Conservation (phyloP, 768 basidiomycete genomes). For the Astraeus odoratus region DNA sequence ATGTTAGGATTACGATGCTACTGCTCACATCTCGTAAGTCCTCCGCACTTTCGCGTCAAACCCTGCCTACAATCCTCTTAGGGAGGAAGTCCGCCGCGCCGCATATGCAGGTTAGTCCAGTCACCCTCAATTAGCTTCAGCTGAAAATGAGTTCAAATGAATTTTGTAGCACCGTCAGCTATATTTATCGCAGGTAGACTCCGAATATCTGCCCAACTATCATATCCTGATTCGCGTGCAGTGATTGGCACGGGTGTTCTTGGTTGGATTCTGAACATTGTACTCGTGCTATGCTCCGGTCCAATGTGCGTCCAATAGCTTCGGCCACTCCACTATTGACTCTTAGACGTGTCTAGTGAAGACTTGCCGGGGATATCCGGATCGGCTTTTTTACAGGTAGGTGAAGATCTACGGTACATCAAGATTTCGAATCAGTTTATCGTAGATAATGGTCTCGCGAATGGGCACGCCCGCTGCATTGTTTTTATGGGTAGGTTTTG, state of each 20-base stretch:
- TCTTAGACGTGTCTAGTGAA: constrained; percentile 30
- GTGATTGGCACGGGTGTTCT: constrained; percentile 71
- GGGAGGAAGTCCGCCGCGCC: constrained; percentile 75
- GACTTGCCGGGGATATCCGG: constrained; percentile 64
- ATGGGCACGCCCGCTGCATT: constrained; percentile 74
- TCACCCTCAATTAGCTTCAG: constrained; percentile 12
- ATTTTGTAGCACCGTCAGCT: constrained; percentile 41
- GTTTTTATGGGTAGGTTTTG: constrained; percentile 59
- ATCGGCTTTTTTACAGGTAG: constrained; percentile 63
- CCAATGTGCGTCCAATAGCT: constrained; percentile 43
- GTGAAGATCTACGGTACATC: constrained; percentile 9
- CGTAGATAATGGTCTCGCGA: constrained; percentile 64
- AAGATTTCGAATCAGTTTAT: constrained; percentile 2
- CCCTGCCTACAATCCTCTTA: constrained; percentile 18
- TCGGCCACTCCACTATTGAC: background rate
- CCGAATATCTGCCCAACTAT: background rate
- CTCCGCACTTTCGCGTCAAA: background rate
- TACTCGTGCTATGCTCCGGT: constrained; percentile 78
- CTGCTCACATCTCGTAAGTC: constrained; percentile 73
- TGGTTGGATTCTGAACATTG: constrained; percentile 85
- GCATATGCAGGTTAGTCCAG: constrained; percentile 59
- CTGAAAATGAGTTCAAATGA: background rate
- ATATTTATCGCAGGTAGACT: constrained; percentile 50
- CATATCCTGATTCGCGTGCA: constrained; percentile 14
- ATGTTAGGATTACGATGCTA: constrained; percentile 70